Conservation (phyloP, 306 rosid genomes). For the Lathyrus aphaca region DNA sequence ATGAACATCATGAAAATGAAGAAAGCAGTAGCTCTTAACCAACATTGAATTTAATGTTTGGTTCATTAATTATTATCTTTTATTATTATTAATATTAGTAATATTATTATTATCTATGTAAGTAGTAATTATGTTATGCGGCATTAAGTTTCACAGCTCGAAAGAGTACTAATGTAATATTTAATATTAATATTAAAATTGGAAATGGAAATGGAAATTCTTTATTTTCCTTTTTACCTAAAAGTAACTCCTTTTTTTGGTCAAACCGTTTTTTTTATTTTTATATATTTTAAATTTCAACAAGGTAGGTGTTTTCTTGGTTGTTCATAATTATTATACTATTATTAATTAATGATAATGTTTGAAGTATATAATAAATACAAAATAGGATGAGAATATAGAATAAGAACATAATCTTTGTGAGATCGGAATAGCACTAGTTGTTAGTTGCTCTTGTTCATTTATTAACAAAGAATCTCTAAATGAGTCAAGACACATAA, state of each 20-base stretch:
- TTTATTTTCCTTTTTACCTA: slow-evolving; percentile 10
- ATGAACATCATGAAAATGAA: slow-evolving; percentile 64
- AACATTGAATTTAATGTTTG: no score
- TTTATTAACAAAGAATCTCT: neutral
- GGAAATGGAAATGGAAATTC: slow-evolving; percentile 1
- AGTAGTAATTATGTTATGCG: neutral
- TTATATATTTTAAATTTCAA: neutral
- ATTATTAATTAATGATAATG: neutral
- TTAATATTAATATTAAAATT: no score
- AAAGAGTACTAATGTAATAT: no score
- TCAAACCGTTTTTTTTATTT: slow-evolving; percentile 14
- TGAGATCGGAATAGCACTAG: slow-evolving; percentile 43
- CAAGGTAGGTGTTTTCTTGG: neutral
- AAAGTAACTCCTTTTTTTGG: neutral
- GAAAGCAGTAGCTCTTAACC: slow-evolving; percentile 66
- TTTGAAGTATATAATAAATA: slow-evolving; percentile 1
- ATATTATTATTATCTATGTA: neutral
- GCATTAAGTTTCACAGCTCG: no score
- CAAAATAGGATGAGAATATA: slow-evolving; percentile 7
- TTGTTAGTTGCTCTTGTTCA: neutral
- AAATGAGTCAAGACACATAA: neutral
- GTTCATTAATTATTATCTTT: no score
- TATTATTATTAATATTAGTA: neutral
- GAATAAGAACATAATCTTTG: slow-evolving; percentile 53
- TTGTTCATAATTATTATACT: neutral